Base-by-base conservation (phyloP, 345 rosid species). In the Leavenworthia alabamica region DNA sequence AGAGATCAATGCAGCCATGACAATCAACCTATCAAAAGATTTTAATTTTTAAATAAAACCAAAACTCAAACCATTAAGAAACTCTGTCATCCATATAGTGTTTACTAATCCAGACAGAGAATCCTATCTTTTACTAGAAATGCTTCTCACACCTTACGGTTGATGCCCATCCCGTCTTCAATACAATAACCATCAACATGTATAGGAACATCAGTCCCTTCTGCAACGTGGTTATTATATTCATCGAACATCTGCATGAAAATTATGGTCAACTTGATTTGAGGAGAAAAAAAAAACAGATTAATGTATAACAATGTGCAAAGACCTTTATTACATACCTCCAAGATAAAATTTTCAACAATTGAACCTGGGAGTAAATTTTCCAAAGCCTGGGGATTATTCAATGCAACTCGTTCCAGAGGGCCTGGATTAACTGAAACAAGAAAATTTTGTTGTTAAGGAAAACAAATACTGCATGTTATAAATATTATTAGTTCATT, bases 381-480 rank as follows among this genome's bases (percentile, higher is more conserved):
- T 40, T 72, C 67, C 22, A 68, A 72, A 24, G 55, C 60, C 17
- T 37, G 32, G 6, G 56, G 54, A 65, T 79, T 65, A 46, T 58
- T 56, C 54, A 56, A 54, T 29, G 4, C 52, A 10, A 83, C 72
- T 29, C 13, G 50, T 14, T 78, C 26, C 44, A 75, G 11, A 27
- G 71, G 45, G 40, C 88, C 92, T 7, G 96, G 92, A 32, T 35
- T 22, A 60, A 85, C 92, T 85, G 76, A 72, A 41, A 64, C 17
- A 32, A 51, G 10, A 14, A 10, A 48, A 1, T n/a, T 9, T 22
- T n/a, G n/a, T 1, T 6, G 4, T n/a, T n/a, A 15, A 5, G 22
- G 36, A 45, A 44, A 72, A 53, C 3, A 44, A 41, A 17, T 35
- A 36, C 23, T 12, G 12, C 36, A 37, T 10, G 26, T 14, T 46